Evolutionary conservation across 768 basidiomycete genomes (phyloP).

Genomic region (Kwoniella sp.): DNA sequence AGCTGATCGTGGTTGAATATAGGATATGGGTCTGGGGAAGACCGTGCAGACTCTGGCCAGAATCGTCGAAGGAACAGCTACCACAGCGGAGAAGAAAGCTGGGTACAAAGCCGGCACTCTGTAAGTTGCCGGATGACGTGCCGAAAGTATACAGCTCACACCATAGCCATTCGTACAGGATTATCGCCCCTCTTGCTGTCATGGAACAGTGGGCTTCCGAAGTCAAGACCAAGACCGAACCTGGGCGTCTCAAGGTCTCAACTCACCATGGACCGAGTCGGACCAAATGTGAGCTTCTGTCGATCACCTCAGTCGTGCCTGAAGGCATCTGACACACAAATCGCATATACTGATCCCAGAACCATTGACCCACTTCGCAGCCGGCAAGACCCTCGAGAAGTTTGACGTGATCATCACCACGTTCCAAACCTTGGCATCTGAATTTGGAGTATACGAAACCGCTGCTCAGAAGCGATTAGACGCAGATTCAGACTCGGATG

Average conservation of each 20-base stretch:
- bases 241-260: conserved; percentile 67
- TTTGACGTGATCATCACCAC: conserved; percentile 69
- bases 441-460: conserved; percentile 64
- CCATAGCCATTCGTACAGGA: conserved; percentile 59
- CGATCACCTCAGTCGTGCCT: too few relatives aligned
- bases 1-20: conserved; percentile 1
- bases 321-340: too few relatives aligned
- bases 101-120: conserved; percentile 62
- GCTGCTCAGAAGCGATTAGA: conserved; percentile 59
- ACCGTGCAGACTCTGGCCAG: conserved; percentile 88
- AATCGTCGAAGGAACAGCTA: conserved; percentile 78
- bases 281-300: conserved; percentile 63
- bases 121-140: conserved; percentile 34
- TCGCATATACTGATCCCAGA: background rate
- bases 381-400: conserved; percentile 48
- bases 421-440: conserved; percentile 79
- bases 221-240: conserved; percentile 67
- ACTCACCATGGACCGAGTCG: conserved; percentile 82
- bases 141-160: conserved; percentile 6
- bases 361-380: conserved; percentile 24
- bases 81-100: conserved; percentile 68
- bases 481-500: conserved; percentile 57
- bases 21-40: conserved; percentile 58
- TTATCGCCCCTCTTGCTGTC: conserved; percentile 83
- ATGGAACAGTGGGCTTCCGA: conserved; percentile 91